Conservation (phyloP, 179 eudicot species). For the Nepenthes alata region DNA sequence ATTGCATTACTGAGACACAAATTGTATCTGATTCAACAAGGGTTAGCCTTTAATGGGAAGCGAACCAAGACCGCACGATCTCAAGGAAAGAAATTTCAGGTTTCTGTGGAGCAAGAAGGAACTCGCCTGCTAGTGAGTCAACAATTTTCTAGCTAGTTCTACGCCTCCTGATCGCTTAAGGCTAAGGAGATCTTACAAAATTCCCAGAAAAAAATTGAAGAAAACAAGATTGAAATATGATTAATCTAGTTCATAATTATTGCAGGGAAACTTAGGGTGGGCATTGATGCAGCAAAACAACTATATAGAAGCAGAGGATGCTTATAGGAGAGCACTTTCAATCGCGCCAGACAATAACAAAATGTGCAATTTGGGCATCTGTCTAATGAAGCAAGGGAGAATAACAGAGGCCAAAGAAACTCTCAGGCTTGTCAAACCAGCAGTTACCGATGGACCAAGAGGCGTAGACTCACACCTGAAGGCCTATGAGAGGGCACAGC, state of each 20-base stretch:
- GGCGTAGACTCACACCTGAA: conserved; percentile 94
- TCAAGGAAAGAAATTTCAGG: conserved; percentile 90
- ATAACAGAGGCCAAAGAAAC: conserved; percentile 70
- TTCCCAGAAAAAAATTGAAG: too few species aligned
- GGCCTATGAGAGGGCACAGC: conserved; percentile 93
- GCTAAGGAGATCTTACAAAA: too few species aligned
- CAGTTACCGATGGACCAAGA: conserved; percentile 62
- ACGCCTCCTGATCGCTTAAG: background rate
- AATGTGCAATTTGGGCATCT: conserved; percentile 85
- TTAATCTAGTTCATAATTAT: background rate
- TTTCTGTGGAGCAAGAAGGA: conserved; percentile 88
- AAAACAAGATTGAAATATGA: background rate
- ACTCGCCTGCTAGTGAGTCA: conserved; percentile 64
- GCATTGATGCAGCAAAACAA: conserved; percentile 83
- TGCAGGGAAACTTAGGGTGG: conserved; percentile 93
- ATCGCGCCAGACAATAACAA: conserved; percentile 87
- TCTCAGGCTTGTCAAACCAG: conserved; percentile 67
- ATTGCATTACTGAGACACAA: conserved; percentile 56
- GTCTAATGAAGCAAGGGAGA: conserved; percentile 86
- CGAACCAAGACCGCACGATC: conserved; percentile 80
- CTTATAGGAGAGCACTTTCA: conserved; percentile 68
- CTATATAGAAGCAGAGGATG: conserved; percentile 86
- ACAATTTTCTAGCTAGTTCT: background rate
- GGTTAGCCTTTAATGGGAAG: conserved; percentile 84
- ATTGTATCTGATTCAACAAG: conserved; percentile 73